These are phyloP conservation scores for Nicotiana otophora DNA, from an alignment of 257 asterid genomes.

Conservation along the genomic window DNA sequence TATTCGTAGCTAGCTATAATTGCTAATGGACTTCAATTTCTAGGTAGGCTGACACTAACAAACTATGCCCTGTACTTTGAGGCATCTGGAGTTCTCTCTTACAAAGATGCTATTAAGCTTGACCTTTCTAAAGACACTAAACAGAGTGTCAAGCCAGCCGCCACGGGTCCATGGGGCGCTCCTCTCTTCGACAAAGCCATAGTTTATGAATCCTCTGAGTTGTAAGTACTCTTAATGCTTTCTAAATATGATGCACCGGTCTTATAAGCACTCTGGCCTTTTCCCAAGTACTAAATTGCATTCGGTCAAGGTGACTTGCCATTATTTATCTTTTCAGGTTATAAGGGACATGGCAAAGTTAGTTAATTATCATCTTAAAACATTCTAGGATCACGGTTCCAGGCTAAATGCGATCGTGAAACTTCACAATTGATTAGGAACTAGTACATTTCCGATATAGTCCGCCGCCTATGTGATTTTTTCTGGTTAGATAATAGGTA, in stretches of 20 bases:
- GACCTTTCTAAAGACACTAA: slow-evolving; percentile 59
- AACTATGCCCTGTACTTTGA: slow-evolving; percentile 91
- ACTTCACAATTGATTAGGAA: too few species aligned
- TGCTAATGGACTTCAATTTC: not conserved
- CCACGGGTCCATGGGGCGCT: slow-evolving; percentile 99
- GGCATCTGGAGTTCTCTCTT: slow-evolving; percentile 66
- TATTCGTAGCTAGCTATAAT: not conserved
- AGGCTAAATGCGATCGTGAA: too few species aligned
- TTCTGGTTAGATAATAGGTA: too few species aligned
- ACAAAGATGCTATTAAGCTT: slow-evolving; percentile 65
- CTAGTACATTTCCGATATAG: too few species aligned
- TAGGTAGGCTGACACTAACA: slow-evolving; percentile 89
- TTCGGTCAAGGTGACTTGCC: too few species aligned
- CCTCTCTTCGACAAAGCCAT: slow-evolving; percentile 92
- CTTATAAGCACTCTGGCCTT: too few species aligned
- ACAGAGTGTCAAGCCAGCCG: slow-evolving; percentile 52
- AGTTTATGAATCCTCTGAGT: slow-evolving; percentile 58
- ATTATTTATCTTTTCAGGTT: too few species aligned
- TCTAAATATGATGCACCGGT: not conserved
- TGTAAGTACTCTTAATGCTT: slow-evolving; percentile 43
- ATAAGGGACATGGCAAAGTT: too few species aligned
- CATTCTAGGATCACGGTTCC: too few species aligned
- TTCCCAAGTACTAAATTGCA: too few species aligned
- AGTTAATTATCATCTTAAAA: too few species aligned
- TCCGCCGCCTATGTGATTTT: too few species aligned